Base-by-base conservation (phyloP, 129 eudicot species). In the Kitagawia praeruptora region DNA sequence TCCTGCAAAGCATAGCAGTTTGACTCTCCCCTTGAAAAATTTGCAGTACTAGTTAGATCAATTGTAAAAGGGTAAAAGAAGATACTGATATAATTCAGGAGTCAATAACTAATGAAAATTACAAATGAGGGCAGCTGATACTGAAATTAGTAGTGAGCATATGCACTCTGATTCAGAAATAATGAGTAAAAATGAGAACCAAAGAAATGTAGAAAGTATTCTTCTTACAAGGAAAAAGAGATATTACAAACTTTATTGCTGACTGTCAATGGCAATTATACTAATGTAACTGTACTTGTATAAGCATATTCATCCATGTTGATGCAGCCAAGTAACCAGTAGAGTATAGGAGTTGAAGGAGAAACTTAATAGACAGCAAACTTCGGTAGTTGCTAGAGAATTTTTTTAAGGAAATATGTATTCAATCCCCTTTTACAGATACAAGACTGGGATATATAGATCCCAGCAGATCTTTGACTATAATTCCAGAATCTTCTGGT, bases 1-100 rank as follows among this genome's bases (percentile, higher is more conserved):
- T 95, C 96, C 79, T 88, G 97, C 89, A 92, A 85, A 63, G 92
- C 82, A 82, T 88, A 91, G 86, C 83, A 81, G 56, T 84, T 81
- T 81, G 85, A 87, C 64, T 63, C 78, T 78, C 80, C 93, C 91
- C 98, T 93, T 76, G 80, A 63, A 87, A 78, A 81, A 61, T 40
- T 64, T 54, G 76, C 80, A 51, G 64, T 63, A 76, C 15, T 75
- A 76, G 80, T 56, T 54, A 77, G 51, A 54, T 49, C 66, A 58
- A 66, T 23, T 41, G 79, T 71, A 37, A 63, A 42, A 79, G 18
- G 27, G 16, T 64, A 44, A 47, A 80, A n/a, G 38, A 72, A 74
- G 28, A 45, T 40, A 58, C 31, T 46, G 53, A 18, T 14, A 79
- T 8, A n/a, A 42, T 51, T 11, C 8, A 71, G 31, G 10, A 78